These are phyloP conservation scores for Hamigera avellanea DNA, from an alignment of 495 filamentous ascomycete genomes.

Conservation along the genomic window DNA sequence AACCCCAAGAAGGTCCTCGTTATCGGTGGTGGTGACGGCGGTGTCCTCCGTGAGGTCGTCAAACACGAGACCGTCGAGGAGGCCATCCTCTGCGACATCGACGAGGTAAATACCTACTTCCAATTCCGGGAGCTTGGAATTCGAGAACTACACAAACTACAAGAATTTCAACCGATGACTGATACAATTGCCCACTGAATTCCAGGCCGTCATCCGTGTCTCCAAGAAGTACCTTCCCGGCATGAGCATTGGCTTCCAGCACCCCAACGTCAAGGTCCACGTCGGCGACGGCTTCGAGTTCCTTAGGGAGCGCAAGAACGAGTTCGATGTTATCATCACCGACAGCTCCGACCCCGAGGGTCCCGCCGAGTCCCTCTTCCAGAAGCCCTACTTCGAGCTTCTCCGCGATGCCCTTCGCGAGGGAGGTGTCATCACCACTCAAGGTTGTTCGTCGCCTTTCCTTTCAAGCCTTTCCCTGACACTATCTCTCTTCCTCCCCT, in stretches of 20 bases:
- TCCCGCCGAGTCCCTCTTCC: conserved; percentile 88
- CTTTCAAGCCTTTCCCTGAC: conserved; percentile 16
- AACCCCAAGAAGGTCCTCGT: conserved; percentile 96
- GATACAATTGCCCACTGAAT: no score
- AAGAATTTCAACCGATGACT: no score
- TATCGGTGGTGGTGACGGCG: conserved; percentile 94
- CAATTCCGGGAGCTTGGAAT: background rate
- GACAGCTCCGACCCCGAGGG: conserved; percentile 96
- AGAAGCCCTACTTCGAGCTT: conserved; percentile 97
- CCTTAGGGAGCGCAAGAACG: conserved; percentile 80
- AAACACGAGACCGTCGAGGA: conserved; percentile 93
- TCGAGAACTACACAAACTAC: no score
- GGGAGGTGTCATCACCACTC: conserved; percentile 97
- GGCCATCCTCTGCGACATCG: conserved; percentile 95
- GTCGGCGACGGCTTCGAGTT: conserved; percentile 98
- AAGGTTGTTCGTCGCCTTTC: conserved; percentile 96
- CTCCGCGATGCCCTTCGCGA: conserved; percentile 78
- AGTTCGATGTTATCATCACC: conserved; percentile 99
- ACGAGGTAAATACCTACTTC: conserved; percentile 54
- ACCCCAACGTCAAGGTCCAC: conserved; percentile 84
- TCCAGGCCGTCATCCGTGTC: conserved; percentile 86
- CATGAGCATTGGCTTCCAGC: conserved; percentile 86
- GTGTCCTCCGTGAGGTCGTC: conserved; percentile 93
- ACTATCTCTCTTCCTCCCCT: conserved; percentile 3
- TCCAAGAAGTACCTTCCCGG: conserved; percentile 96